phyloP scores from a whole-genome alignment of 179 eudicot genomes.

The Beta macrorhiza region DNA sequence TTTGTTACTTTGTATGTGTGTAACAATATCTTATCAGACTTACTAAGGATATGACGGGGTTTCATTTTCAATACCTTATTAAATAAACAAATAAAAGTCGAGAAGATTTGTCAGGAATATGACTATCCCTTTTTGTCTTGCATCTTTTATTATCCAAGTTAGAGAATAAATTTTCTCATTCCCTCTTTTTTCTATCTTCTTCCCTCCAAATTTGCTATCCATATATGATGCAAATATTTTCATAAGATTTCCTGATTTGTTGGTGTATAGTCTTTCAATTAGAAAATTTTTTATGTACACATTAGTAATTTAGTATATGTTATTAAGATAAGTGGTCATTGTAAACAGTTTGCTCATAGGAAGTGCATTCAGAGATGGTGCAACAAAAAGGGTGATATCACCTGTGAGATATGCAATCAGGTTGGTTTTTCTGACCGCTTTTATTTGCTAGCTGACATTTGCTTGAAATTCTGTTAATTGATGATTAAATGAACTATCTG shows the following conservation, averaged over 20 bases:
- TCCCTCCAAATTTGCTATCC: neutral
- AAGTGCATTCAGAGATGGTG: constrained; percentile 93
- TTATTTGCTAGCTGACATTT: neutral
- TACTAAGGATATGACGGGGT: neutral
- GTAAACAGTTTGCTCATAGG: constrained; percentile 82
- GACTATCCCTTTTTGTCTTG: neutral
- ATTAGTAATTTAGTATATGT: neutral
- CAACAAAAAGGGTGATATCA: constrained; percentile 87
- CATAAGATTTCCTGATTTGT: neutral
- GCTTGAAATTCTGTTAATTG: neutral
- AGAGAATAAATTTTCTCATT: neutral
- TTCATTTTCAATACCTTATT: neutral
- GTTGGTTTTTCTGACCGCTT: constrained; percentile 31
- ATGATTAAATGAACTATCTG: neutral
- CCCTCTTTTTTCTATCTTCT: neutral
- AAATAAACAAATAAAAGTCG: neutral
- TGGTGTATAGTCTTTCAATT: neutral
- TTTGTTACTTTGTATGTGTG: neutral
- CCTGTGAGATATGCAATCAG: constrained; percentile 93
- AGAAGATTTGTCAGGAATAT: neutral
- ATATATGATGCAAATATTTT: neutral
- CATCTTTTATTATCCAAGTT: neutral
- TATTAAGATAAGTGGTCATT: constrained; percentile 5
- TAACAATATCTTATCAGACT: neutral
- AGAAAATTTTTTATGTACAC: neutral